Percentiles rank a stretch among this genome's conserved stretches.
Conservation (phyloP, 495 filamentous ascomycete species). For the Saxophila tyrrhenica region DNA sequence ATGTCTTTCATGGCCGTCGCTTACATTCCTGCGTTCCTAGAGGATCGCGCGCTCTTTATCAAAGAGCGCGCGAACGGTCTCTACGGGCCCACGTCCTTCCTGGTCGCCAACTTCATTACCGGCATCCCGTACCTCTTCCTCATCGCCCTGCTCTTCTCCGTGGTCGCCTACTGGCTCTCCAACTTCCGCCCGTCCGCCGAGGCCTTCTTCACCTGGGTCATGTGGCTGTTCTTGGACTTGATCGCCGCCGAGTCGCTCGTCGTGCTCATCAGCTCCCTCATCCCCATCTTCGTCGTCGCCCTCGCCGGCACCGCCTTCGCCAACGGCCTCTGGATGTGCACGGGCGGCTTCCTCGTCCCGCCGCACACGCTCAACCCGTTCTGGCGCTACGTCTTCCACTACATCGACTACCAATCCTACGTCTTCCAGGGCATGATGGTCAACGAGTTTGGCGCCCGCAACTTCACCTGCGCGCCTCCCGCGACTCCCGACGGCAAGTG, state of each 20-base stretch:
- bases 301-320: conserved; percentile 68
- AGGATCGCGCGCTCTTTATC: conserved; percentile 59
- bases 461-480: conserved; percentile 42
- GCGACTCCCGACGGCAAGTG: conserved; percentile 31
- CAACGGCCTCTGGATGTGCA: conserved; percentile 80
- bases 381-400: conserved; percentile 74
- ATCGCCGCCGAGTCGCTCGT: conserved; percentile 72
- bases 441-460: conserved; percentile 59
- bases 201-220: conserved; percentile 68
- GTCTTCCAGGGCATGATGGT: conserved; percentile 90
- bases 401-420: conserved; percentile 71
- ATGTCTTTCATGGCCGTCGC: conserved; percentile 86
- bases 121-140: conserved; percentile 70
- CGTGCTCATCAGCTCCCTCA: conserved; percentile 57
- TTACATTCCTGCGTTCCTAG: conserved; percentile 71
- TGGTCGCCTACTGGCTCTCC: conserved; percentile 66
- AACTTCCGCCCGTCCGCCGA: conserved; percentile 56
- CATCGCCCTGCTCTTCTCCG: conserved; percentile 60
- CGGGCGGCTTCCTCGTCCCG: conserved; percentile 67
- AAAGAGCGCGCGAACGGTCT: conserved; percentile 77
- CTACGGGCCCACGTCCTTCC: conserved; percentile 59
- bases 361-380: conserved; percentile 63
- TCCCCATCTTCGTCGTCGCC: conserved; percentile 67
- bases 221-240: conserved; percentile 80
- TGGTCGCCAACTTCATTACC: conserved; percentile 69